phyloP scores from a whole-genome alignment of 2,329 filamentous ascomycete genomes.

The Tolypocladium sp. region DNA sequence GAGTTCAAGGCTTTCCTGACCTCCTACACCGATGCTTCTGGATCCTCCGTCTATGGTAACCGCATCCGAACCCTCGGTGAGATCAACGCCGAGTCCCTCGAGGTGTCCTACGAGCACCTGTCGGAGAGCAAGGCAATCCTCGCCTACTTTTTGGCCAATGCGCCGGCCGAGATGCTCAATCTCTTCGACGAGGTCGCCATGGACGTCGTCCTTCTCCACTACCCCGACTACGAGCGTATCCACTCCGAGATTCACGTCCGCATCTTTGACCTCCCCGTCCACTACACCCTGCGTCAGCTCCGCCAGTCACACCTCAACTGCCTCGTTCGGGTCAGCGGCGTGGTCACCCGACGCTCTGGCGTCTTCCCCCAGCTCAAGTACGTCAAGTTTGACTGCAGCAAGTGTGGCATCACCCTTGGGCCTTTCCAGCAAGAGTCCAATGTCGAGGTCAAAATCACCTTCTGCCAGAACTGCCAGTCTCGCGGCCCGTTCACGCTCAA shows the following conservation, averaged over 20 bases:
- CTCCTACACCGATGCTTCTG: slow-evolving; percentile 84
- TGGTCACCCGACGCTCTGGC: slow-evolving; percentile 86
- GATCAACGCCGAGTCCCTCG: slow-evolving; percentile 89
- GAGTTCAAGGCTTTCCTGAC: slow-evolving; percentile 98
- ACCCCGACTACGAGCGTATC: slow-evolving; percentile 95
- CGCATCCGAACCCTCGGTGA: slow-evolving; percentile 94
- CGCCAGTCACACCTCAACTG: slow-evolving; percentile 95
- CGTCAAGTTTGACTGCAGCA: slow-evolving; percentile 94
- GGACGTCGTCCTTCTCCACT: slow-evolving; percentile 91
- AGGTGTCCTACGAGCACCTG: slow-evolving; percentile 92
- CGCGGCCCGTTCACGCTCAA: slow-evolving; percentile 92
- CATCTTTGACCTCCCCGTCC: slow-evolving; percentile 87
- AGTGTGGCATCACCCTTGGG: slow-evolving; percentile 84
- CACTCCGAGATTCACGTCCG: slow-evolving; percentile 97
- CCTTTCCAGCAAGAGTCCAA: slow-evolving; percentile 98
- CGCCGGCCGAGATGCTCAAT: slow-evolving; percentile 88
- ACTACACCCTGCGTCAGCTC: slow-evolving; percentile 90
- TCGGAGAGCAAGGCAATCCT: slow-evolving; percentile 85
- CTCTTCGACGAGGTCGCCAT: slow-evolving; percentile 96
- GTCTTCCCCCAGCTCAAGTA: slow-evolving; percentile 98
- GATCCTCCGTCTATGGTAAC: slow-evolving; percentile 88
- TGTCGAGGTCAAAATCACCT: slow-evolving; percentile 90
- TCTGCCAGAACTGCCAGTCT: slow-evolving; percentile 93
- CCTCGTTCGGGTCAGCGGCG: slow-evolving; percentile 85
- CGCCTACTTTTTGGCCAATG: slow-evolving; percentile 92